phyloP scores from a whole-genome alignment of 768 basidiomycete species.

The Pilatotrama ljubarskyi region DNA sequence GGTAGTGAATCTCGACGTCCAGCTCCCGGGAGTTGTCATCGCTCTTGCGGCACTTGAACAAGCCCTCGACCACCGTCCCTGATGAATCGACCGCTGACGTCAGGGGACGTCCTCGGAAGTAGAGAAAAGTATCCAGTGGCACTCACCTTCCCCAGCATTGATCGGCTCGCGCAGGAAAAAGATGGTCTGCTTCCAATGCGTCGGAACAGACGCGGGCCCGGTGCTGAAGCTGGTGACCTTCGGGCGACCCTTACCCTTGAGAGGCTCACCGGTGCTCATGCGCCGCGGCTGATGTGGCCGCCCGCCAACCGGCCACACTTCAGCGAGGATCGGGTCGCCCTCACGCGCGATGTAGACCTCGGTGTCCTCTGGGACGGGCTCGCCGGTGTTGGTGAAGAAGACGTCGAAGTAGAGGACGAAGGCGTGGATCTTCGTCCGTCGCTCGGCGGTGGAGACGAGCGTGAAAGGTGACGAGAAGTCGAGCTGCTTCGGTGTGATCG shows the following conservation, averaged over 20 bases:
- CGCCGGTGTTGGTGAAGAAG: slow-evolving; percentile 73
- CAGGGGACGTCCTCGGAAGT: background rate
- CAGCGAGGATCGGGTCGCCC: slow-evolving; percentile 63
- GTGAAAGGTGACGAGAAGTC: slow-evolving; percentile 79
- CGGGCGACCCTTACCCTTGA: slow-evolving; percentile 45
- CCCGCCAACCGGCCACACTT: slow-evolving; percentile 78
- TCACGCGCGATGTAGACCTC: slow-evolving; percentile 58
- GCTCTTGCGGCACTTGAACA: slow-evolving; percentile 84
- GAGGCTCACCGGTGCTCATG: slow-evolving; percentile 49
- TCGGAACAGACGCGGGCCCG: slow-evolving; percentile 81
- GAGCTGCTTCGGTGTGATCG: slow-evolving; percentile 66
- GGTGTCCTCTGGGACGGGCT: slow-evolving; percentile 50
- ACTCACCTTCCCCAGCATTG: slow-evolving; percentile 68
- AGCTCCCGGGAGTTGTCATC: slow-evolving; percentile 81
- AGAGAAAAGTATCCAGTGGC: background rate
- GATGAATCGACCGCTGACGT: no score
- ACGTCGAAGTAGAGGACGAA: slow-evolving; percentile 95
- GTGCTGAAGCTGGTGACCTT: slow-evolving; percentile 81
- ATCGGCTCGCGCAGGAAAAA: slow-evolving; percentile 86
- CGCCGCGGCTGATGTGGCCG: slow-evolving; percentile 60
- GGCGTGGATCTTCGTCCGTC: slow-evolving; percentile 66
- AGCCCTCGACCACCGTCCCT: slow-evolving; percentile 78
- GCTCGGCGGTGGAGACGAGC: slow-evolving; percentile 62
- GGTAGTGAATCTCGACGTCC: slow-evolving; percentile 87
- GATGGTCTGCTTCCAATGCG: slow-evolving; percentile 96